Conservation (phyloP, 2,329 filamentous ascomycete genomes). For the Neofusicoccum parvum region DNA sequence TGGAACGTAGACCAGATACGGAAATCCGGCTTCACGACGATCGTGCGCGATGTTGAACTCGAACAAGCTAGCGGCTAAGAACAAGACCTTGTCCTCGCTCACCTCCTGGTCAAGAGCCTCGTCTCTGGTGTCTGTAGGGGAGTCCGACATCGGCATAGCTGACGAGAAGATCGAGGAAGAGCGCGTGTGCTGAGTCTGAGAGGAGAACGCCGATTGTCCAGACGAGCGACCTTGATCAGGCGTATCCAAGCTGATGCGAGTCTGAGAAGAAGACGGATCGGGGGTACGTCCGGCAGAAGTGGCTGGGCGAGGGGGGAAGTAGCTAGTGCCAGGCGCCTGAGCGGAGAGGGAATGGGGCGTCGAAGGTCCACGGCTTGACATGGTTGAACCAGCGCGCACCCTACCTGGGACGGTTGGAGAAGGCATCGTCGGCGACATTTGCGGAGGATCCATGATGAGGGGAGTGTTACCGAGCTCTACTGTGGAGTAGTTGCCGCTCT, state of each 20-base stretch:
- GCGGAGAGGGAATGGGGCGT: constrained; percentile 41
- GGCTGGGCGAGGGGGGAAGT: constrained; percentile 36
- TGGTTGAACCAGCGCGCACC: constrained; percentile 58
- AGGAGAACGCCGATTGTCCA: constrained; percentile 34
- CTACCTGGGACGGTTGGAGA: constrained; percentile 40
- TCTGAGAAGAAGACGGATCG: constrained; percentile 2
- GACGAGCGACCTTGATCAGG: constrained; percentile 42
- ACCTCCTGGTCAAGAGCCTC: constrained; percentile 35
- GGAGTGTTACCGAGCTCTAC: constrained; percentile 53
- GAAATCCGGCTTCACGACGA: constrained; percentile 90
- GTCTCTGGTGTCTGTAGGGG: constrained; percentile 29
- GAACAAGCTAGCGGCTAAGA: constrained; percentile 90
- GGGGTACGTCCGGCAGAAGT: constrained; percentile 29
- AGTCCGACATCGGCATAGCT: constrained; percentile 76
- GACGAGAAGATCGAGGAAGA: constrained; percentile 84
- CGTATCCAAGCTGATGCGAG: constrained; percentile 25
- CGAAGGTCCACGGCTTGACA: constrained; percentile 56
- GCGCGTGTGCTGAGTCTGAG: constrained; percentile 39
- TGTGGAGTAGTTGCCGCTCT: constrained; percentile 21
- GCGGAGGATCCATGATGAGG: constrained; percentile 48
- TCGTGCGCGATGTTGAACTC: constrained; percentile 96
- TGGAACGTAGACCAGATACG: constrained; percentile 91
- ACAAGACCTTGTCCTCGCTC: constrained; percentile 71
- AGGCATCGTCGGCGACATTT: constrained; percentile 23
- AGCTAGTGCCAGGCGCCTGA: constrained; percentile 31